Conservation (phyloP, 257 asterid genomes). For the Echium plantagineum region DNA sequence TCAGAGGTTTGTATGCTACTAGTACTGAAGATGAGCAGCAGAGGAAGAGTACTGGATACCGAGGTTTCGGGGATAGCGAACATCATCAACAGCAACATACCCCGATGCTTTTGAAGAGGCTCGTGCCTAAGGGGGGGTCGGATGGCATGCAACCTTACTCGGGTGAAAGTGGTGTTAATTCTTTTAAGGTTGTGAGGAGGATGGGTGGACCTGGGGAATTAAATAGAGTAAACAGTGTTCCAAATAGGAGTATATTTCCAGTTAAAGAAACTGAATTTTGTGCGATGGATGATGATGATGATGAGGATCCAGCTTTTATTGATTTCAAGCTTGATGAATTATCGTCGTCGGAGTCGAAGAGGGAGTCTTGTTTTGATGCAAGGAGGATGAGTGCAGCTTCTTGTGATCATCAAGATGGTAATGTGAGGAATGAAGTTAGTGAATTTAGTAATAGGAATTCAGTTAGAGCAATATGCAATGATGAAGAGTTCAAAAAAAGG, state of each 20-base stretch:
- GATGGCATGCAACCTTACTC: too few relatives aligned
- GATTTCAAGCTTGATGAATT: conserved; percentile 54
- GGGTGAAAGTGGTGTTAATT: too few relatives aligned
- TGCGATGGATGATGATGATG: conserved; percentile 47
- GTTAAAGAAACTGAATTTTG: conserved; percentile 63
- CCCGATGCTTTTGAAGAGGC: conserved; percentile 1
- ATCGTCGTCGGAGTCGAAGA: conserved; percentile 28
- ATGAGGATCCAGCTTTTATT: conserved; percentile 58
- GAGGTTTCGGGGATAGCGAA: conserved; percentile 19
- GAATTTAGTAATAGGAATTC: conserved; percentile 4
- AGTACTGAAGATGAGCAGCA: neutral
- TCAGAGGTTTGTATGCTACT: conserved; percentile 1
- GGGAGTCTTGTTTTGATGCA: conserved; percentile 13
- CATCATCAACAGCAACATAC: too few relatives aligned
- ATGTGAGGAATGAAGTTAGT: conserved; percentile 7
- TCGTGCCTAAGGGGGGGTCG: too few relatives aligned
- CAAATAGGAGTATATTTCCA: conserved; percentile 44
- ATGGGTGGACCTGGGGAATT: conserved; percentile 19
- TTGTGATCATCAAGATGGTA: conserved; percentile 26
- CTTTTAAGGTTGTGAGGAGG: neutral
- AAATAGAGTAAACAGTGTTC: conserved; percentile 32
- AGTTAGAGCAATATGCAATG: conserved; percentile 32
- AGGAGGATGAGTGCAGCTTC: conserved; percentile 26
- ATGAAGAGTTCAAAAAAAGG: conserved; percentile 24
- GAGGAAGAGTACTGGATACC: conserved; percentile 17